phyloP scores from a whole-genome alignment of 345 rosid species.

The Brassica carinata region DNA sequence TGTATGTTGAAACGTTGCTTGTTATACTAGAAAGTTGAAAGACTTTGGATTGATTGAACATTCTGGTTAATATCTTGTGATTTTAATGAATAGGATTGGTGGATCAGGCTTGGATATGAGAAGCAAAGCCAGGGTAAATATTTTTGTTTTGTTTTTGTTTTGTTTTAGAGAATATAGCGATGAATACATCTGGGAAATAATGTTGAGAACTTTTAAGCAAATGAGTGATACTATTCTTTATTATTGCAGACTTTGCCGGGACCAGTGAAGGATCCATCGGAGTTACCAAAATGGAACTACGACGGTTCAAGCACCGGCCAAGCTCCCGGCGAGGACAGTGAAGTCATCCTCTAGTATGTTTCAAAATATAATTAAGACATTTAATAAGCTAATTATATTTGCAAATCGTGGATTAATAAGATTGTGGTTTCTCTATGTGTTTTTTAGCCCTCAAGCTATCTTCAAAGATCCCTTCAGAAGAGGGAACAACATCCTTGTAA shows the following conservation, averaged over 20 bases:
- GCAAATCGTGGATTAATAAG: background rate
- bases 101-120: too few species aligned
- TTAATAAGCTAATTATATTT: background rate
- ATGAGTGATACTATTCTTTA: background rate
- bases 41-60: too few species aligned
- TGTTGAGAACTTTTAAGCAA: too few species aligned
- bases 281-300: slow-evolving; percentile 71
- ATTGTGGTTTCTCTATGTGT: background rate
- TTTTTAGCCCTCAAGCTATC: slow-evolving; percentile 63
- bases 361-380: background rate
- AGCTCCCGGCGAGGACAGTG: slow-evolving; percentile 54
- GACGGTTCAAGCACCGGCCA: slow-evolving; percentile 81
- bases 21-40: too few species aligned
- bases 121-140: too few species aligned
- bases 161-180: too few species aligned
- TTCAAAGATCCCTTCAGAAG: slow-evolving; percentile 73
- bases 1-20: too few species aligned
- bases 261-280: slow-evolving; percentile 8
- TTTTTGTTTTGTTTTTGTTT: too few species aligned
- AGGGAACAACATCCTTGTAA: slow-evolving; percentile 77
- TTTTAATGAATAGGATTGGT: too few species aligned
- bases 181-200: too few species aligned
- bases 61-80: too few species aligned
- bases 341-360: slow-evolving; percentile 70
- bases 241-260: slow-evolving; percentile 58